Percentiles rank a stretch among this genome's conserved stretches.
These are phyloP conservation scores for Beauveria australis DNA, from an alignment of 2,329 filamentous ascomycete species.

Conservation along the genomic window DNA sequence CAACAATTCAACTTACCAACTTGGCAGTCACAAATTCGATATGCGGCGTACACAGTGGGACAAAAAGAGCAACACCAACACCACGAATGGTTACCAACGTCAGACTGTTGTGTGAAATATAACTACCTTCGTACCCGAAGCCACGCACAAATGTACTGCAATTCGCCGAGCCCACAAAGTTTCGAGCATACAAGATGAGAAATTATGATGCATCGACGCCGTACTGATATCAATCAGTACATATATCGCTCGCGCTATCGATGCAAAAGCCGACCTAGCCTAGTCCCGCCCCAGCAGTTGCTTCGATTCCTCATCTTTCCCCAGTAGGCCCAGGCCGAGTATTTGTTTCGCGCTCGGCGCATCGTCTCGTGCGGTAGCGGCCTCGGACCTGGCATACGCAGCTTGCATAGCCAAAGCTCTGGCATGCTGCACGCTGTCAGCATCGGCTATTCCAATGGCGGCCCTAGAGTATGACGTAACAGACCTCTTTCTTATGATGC, in stretches of 20 bases:
- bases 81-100: no score
- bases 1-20: no score
- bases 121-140: no score
- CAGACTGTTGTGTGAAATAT: no score
- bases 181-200: neutral
- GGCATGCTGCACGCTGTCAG: slow-evolving; percentile 50
- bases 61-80: no score
- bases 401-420: slow-evolving; percentile 71
- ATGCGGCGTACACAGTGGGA: no score
- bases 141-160: neutral
- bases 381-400: slow-evolving; percentile 75
- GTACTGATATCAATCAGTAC: neutral
- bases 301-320: slow-evolving; percentile 73
- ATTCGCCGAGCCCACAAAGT: neutral
- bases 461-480: slow-evolving; percentile 20
- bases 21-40: no score
- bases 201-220: no score
- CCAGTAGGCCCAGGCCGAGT: slow-evolving; percentile 74
- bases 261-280: neutral
- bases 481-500: slow-evolving; percentile 97
- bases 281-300: slow-evolving; percentile 38
- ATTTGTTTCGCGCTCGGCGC: slow-evolving; percentile 79
- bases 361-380: slow-evolving; percentile 67
- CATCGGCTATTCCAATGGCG: neutral
- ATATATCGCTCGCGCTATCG: neutral